Conservation (phyloP, 768 basidiomycete species). For the Imleria badia region DNA sequence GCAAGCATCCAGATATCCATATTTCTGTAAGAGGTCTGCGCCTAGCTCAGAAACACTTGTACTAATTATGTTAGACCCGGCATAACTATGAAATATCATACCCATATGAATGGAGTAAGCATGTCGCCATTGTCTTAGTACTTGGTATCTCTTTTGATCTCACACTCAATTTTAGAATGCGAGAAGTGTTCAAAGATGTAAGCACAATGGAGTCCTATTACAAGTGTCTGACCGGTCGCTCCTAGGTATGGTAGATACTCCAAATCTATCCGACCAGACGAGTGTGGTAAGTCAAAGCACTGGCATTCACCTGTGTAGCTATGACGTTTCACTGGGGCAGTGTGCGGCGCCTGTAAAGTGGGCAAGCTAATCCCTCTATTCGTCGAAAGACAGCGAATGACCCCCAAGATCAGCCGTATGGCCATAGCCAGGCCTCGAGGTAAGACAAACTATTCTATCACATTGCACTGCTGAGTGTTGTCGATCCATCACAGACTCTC, state of each 20-base stretch:
- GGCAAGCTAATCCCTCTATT: conserved; percentile 63
- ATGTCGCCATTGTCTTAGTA: not conserved
- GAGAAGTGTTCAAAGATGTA: conserved; percentile 62
- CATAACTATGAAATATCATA: conserved; percentile 77
- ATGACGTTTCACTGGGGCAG: conserved; percentile 33
- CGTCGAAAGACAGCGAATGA: conserved; percentile 34
- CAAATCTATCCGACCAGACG: conserved; percentile 67
- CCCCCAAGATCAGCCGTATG: conserved; percentile 42
- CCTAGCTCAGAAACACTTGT: conserved; percentile 1
- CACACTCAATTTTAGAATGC: conserved; percentile 48
- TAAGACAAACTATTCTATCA: conserved; percentile 13
- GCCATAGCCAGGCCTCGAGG: conserved; percentile 48
- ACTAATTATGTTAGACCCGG: conserved; percentile 46
- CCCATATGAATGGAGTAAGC: conserved; percentile 71
- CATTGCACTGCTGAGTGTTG: not conserved
- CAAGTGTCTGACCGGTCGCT: conserved; percentile 4
- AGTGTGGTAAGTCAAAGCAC: conserved; percentile 49
- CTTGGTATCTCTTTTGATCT: not conserved
- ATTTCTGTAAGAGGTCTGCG: conserved; percentile 55
- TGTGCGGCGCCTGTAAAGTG: conserved; percentile 63
- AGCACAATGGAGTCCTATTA: conserved; percentile 12
- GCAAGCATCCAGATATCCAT: conserved; percentile 62
- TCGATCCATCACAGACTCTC: conserved; percentile 19
- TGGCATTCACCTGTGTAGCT: not conserved
- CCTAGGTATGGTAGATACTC: conserved; percentile 70